These are phyloP conservation scores for Mucor plumbeus DNA, from an alignment of 371 early-diverging fungal genomes.

Conservation along the genomic window DNA sequence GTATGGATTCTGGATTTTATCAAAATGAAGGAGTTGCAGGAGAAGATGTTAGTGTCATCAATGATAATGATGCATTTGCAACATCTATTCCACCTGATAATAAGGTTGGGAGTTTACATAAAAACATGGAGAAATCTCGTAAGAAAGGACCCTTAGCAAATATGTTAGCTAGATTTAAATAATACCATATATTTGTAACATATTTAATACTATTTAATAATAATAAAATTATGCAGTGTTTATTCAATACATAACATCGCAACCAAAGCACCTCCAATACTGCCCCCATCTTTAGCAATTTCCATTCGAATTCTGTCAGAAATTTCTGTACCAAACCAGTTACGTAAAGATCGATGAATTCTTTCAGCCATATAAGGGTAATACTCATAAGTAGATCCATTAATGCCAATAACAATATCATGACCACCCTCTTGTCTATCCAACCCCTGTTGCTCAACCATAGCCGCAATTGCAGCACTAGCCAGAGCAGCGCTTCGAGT, in stretches of 20 bases:
- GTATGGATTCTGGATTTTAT: constrained; percentile 60
- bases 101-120: neutral
- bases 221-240: neutral
- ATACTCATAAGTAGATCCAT: constrained; percentile 88
- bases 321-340: constrained; percentile 35
- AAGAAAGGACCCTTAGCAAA: constrained; percentile 3
- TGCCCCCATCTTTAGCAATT: constrained; percentile 45
- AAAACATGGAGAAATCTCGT: neutral
- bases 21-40: neutral
- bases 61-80: neutral
- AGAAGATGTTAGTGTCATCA: neutral
- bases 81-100: neutral
- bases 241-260: constrained; percentile 40
- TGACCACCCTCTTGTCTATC: constrained; percentile 44
- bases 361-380: constrained; percentile 64
- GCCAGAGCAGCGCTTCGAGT: constrained; percentile 84
- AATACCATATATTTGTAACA: constrained; percentile 1
- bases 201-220: neutral
- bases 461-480: constrained; percentile 59
- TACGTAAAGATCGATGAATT: constrained; percentile 1
- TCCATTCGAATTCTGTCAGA: constrained; percentile 35
- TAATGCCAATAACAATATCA: constrained; percentile 59
- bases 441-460: constrained; percentile 27
- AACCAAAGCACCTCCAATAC: constrained; percentile 50
- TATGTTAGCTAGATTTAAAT: constrained; percentile 12